Percentiles rank a stretch among this genome's conserved stretches.
Evolutionary conservation across 768 basidiomycete genomes (phyloP).

Genomic region (Leucosporidium creatinivorum): DNA sequence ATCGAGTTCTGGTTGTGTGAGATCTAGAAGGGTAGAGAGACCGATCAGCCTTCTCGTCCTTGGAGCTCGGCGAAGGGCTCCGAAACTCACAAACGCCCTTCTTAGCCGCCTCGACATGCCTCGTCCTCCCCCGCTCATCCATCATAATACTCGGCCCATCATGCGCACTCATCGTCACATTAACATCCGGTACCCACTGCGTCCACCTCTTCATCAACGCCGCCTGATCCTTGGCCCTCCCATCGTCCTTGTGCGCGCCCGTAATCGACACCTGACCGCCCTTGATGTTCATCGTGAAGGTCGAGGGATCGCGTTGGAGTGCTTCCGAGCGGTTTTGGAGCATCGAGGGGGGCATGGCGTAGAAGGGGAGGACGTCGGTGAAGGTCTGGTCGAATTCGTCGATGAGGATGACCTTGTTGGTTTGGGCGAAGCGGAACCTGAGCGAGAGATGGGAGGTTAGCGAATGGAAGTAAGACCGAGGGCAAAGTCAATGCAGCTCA

Average conservation of each 20-base stretch:
- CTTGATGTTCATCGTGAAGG: conserved; percentile 29
- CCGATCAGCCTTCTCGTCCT: background rate
- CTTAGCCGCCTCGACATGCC: conserved; percentile 19
- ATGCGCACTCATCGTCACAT: conserved; percentile 37
- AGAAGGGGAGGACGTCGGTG: conserved; percentile 35
- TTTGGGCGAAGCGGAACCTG: conserved; percentile 57
- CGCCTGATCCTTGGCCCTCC: conserved; percentile 33
- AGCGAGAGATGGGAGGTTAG: background rate
- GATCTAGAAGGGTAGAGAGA: background rate
- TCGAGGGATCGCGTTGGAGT: conserved; percentile 21
- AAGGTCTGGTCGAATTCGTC: conserved; percentile 37
- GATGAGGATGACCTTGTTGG: conserved; percentile 62
- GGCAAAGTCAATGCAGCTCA: conserved; percentile 39
- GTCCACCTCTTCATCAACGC: conserved; percentile 33
- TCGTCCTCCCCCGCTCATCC: conserved; percentile 16
- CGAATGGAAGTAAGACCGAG: too few species aligned
- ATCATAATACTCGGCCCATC: conserved; percentile 37
- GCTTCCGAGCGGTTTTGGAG: conserved; percentile 17
- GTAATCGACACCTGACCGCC: conserved; percentile 27
- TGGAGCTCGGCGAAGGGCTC: background rate
- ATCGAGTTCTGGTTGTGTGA: conserved; percentile 17
- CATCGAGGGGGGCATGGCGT: conserved; percentile 18
- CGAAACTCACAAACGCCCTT: conserved; percentile 22
- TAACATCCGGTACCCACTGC: conserved; percentile 32
- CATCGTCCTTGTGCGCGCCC: conserved; percentile 28